A percentile compares a stretch with the other conserved stretches of the same genome.
These are phyloP conservation scores for Leersia perrieri DNA, from an alignment of 176 grass and related monocot species.

Conservation along the genomic window DNA sequence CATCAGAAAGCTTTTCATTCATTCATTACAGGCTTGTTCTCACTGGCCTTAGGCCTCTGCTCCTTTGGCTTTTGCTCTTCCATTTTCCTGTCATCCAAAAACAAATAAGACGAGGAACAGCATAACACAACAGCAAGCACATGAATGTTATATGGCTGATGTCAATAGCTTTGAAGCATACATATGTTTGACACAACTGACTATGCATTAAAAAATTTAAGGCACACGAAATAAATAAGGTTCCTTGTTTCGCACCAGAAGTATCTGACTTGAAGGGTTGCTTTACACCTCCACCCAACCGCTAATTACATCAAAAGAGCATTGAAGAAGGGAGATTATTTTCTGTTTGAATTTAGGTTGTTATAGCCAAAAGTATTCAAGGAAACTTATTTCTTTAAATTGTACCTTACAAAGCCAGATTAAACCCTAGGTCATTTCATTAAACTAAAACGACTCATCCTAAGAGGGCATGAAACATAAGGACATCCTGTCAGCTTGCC, in stretches of 20 bases:
- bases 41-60: constrained; percentile 74
- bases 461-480: neutral
- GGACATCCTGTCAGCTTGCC: neutral
- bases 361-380: neutral
- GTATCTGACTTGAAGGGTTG: neutral
- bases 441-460: neutral
- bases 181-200: neutral
- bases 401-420: neutral
- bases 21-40: constrained; percentile 86
- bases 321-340: neutral
- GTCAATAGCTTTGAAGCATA: neutral
- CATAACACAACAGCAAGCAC: neutral
- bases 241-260: neutral
- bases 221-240: neutral
- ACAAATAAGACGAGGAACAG: neutral
- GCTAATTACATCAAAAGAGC: no score
- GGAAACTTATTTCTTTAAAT: neutral
- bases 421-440: neutral
- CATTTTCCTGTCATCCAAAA: constrained; percentile 47
- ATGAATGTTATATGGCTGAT: neutral
- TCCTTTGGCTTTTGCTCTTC: constrained; percentile 86
- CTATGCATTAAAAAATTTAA: neutral
- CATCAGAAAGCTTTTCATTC: constrained; percentile 37
- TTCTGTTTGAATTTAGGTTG: neutral
- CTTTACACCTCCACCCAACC: neutral